Conservation (phyloP, 768 basidiomycete species). For the Naganishia friedmannii region DNA sequence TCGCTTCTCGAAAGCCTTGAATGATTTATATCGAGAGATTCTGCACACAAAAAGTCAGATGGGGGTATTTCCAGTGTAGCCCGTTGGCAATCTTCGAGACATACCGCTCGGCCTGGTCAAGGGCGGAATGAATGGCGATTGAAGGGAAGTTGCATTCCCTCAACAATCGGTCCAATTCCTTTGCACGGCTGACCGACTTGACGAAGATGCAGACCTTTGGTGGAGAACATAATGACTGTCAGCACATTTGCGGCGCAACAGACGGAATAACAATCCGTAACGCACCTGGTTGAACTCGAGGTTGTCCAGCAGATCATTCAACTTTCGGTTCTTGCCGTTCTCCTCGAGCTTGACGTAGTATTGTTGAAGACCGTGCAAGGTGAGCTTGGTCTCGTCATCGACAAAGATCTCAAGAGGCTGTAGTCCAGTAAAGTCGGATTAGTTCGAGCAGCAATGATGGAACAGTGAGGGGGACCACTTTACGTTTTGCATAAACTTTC, state of each 20-base stretch:
- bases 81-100: slow-evolving; percentile 47
- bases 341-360: slow-evolving; percentile 98
- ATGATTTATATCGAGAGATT: slow-evolving; percentile 91
- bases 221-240: not conserved
- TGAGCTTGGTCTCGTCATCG: slow-evolving; percentile 97
- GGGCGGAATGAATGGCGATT: slow-evolving; percentile 92
- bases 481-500: slow-evolving; percentile 99
- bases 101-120: slow-evolving; percentile 93
- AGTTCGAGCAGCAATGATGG: not conserved
- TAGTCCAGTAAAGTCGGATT: not conserved
- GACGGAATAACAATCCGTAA: not conserved
- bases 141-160: slow-evolving; percentile 98
- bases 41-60: slow-evolving; percentile 53
- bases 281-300: slow-evolving; percentile 96
- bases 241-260: not conserved
- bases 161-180: slow-evolving; percentile 90
- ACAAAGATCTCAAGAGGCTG: slow-evolving; percentile 99
- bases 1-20: slow-evolving; percentile 99
- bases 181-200: slow-evolving; percentile 94
- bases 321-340: slow-evolving; percentile 88
- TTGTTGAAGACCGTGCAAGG: slow-evolving; percentile 95
- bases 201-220: slow-evolving; percentile 97
- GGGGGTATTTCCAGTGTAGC: not conserved
- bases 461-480: slow-evolving; percentile 52
- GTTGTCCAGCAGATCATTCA: slow-evolving; percentile 90